phyloP scores from a whole-genome alignment of 2,329 filamentous ascomycete species.

The Ceratocystis lukuohia region DNA sequence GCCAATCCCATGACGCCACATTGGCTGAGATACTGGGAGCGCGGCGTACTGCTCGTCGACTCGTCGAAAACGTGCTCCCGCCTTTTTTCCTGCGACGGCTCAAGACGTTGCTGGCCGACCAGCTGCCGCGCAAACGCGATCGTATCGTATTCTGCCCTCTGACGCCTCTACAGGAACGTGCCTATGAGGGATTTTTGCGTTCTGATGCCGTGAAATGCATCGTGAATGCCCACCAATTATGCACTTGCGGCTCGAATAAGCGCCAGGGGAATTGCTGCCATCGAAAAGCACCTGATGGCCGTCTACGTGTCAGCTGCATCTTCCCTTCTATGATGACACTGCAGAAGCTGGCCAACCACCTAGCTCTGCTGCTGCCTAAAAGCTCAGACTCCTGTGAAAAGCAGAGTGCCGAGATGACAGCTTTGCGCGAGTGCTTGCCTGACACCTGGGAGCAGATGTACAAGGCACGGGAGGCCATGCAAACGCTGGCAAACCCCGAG shows the following conservation, averaged over 20 bases:
- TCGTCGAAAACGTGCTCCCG: slow-evolving; percentile 77
- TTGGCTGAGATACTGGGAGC: slow-evolving; percentile 67
- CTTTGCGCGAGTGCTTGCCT: slow-evolving; percentile 58
- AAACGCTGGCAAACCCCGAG: slow-evolving; percentile 70
- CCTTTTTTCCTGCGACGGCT: slow-evolving; percentile 83
- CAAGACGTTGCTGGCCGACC: slow-evolving; percentile 82
- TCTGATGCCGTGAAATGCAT: slow-evolving; percentile 45
- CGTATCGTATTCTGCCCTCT: slow-evolving; percentile 89
- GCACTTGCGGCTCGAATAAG: slow-evolving; percentile 54
- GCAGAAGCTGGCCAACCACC: slow-evolving; percentile 82
- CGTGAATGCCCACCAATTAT: slow-evolving; percentile 51
- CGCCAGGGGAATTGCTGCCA: slow-evolving; percentile 71
- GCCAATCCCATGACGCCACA: slow-evolving; percentile 87
- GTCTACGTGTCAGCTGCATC: slow-evolving; percentile 60
- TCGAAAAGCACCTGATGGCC: slow-evolving; percentile 38
- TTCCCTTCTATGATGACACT: slow-evolving; percentile 74
- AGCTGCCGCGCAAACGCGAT: slow-evolving; percentile 89
- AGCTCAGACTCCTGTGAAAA: slow-evolving; percentile 53
- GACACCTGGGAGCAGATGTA: slow-evolving; percentile 59
- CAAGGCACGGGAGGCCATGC: slow-evolving; percentile 59
- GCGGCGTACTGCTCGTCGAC: slow-evolving; percentile 65
- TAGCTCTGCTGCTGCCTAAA: slow-evolving; percentile 71
- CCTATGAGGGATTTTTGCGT: slow-evolving; percentile 71
- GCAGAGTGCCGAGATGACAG: slow-evolving; percentile 62
- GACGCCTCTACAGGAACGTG: slow-evolving; percentile 63